Evolutionary conservation across 768 basidiomycete genomes (phyloP).

Genomic region (Tulasnella sp.): DNA sequence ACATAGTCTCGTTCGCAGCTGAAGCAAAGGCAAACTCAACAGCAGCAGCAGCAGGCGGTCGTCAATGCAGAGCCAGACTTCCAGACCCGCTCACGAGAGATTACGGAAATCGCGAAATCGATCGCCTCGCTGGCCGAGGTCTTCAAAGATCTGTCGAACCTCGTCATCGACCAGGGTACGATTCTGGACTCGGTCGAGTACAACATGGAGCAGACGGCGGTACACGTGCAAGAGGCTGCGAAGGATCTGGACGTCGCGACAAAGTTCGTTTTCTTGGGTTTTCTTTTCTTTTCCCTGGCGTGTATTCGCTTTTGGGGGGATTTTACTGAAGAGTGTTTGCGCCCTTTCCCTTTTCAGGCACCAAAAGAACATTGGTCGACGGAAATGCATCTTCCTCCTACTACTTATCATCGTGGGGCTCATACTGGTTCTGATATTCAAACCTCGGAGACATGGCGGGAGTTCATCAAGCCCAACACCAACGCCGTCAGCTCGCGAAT

Average conservation of each 20-base stretch:
- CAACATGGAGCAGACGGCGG: slow-evolving; percentile 90
- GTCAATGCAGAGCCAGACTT: slow-evolving; percentile 38
- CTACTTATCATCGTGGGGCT: slow-evolving; percentile 85
- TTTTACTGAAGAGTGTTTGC: slow-evolving; percentile 2
- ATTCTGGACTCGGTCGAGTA: slow-evolving; percentile 95
- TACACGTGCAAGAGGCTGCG: slow-evolving; percentile 76
- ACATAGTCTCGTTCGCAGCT: slow-evolving; percentile 36
- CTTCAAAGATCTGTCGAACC: slow-evolving; percentile 88
- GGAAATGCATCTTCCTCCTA: slow-evolving; percentile 90
- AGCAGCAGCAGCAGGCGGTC: slow-evolving; percentile 30
- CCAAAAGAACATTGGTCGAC: slow-evolving; percentile 88
- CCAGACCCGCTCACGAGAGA: slow-evolving; percentile 57
- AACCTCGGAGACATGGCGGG: slow-evolving; percentile 52
- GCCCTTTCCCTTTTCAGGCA: slow-evolving; percentile 53
- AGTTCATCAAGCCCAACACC: neutral
- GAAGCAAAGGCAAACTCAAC: slow-evolving; percentile 26
- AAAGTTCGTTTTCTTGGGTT: slow-evolving; percentile 50
- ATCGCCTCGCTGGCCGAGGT: slow-evolving; percentile 89
- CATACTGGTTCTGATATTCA: slow-evolving; percentile 85
- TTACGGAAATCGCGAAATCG: slow-evolving; percentile 85
- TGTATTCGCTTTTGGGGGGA: neutral
- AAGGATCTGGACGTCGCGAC: slow-evolving; percentile 80
- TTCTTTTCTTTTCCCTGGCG: neutral
- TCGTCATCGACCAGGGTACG: slow-evolving; percentile 98
- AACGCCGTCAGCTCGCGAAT: neutral